Conservation (phyloP, 1,284 basidiomycete genomes). For the Cerrena zonata region DNA sequence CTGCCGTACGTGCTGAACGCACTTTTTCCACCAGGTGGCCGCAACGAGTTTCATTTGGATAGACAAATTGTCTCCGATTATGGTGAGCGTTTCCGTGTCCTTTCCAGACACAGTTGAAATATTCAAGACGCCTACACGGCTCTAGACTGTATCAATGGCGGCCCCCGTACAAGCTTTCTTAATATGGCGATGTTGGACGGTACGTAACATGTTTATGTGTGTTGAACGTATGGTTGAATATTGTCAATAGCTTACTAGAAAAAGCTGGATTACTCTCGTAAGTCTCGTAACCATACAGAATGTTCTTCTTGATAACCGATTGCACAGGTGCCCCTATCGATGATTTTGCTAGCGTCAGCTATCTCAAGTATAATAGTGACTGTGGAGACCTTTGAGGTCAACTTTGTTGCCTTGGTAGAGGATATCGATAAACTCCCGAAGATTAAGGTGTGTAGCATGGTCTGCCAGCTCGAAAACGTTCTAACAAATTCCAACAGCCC, state of each 20-base stretch:
- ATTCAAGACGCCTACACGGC: neutral
- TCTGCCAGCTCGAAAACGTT: neutral
- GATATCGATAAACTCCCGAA: conserved; percentile 15
- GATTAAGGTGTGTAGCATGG: conserved; percentile 18
- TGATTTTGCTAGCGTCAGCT: conserved; percentile 19
- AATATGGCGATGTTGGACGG: conserved; percentile 29
- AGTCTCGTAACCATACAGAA: too few species aligned
- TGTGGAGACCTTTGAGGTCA: conserved; percentile 15
- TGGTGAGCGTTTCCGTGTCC: conserved; percentile 20
- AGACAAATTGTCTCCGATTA: conserved; percentile 22
- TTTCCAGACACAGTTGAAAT: neutral
- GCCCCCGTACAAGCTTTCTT: conserved; percentile 27
- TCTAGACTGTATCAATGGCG: conserved; percentile 25
- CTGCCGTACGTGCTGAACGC: neutral
- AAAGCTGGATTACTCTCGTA: conserved; percentile 19
- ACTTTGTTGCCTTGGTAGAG: conserved; percentile 14
- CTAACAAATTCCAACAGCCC: neutral
- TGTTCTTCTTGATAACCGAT: neutral
- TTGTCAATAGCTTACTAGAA: conserved; percentile 19
- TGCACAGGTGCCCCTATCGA: conserved; percentile 16
- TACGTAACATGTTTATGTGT: conserved; percentile 10
- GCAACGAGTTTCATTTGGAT: conserved; percentile 23
- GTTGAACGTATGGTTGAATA: neutral
- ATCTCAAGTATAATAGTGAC: conserved; percentile 20
- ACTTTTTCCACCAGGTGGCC: conserved; percentile 8